phyloP scores from a whole-genome alignment of 2,329 filamentous ascomycete genomes.

The Penicillium sp. region DNA sequence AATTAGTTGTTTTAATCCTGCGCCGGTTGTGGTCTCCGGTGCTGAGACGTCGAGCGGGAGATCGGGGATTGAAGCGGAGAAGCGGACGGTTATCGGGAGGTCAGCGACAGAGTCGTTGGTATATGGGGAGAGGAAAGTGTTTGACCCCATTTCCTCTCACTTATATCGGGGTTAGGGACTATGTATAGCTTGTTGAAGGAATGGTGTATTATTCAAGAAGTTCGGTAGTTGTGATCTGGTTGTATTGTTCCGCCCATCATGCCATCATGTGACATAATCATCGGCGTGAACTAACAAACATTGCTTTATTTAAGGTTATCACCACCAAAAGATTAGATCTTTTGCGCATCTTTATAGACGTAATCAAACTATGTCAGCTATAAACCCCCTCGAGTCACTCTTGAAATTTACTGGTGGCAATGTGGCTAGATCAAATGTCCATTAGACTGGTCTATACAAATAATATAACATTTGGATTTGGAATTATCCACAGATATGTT shows the following conservation, averaged over 20 bases:
- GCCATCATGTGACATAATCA: slow-evolving; percentile 14
- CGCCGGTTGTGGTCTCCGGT: slow-evolving; percentile 68
- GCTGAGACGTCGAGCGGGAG: slow-evolving; percentile 72
- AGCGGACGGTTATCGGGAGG: slow-evolving; percentile 82
- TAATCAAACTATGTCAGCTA: too few relatives aligned
- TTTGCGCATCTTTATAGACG: not conserved
- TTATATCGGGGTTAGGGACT: not conserved
- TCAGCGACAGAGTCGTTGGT: slow-evolving; percentile 12
- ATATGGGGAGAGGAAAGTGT: slow-evolving; percentile 16
- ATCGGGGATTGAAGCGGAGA: slow-evolving; percentile 82
- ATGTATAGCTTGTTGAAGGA: not conserved
- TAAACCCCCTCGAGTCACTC: not conserved
- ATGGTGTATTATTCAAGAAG: not conserved
- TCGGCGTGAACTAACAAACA: not conserved
- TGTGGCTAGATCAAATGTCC: slow-evolving; percentile 9
- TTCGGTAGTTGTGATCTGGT: not conserved
- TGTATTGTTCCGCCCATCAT: not conserved
- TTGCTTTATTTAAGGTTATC: not conserved
- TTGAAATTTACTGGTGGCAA: not conserved
- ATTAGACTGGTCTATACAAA: slow-evolving; percentile 19
- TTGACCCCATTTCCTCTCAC: slow-evolving; percentile 17
- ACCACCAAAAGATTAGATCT: not conserved
- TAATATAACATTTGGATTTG: slow-evolving; percentile 6
- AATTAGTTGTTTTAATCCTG: slow-evolving; percentile 79
- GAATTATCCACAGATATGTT: not conserved